These are phyloP conservation scores for Candida tetrigidarum DNA, from an alignment of 1,139 yeast species.

Conservation along the genomic window DNA sequence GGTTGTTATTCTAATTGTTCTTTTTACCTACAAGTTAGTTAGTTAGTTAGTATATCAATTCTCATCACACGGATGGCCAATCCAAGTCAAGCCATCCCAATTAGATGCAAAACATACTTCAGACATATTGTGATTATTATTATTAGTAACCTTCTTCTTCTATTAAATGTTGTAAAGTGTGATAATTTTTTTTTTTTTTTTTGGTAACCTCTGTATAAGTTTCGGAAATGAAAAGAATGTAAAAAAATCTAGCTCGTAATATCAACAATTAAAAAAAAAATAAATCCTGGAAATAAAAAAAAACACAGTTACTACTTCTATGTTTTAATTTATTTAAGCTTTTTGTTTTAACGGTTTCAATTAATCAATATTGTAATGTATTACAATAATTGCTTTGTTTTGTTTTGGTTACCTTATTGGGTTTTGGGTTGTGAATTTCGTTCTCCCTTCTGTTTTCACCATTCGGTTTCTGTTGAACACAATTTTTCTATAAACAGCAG, in stretches of 20 bases:
- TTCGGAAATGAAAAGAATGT: background rate
- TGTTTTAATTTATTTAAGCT: background rate
- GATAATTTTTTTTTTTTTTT: background rate
- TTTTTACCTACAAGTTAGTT: conserved; percentile 54
- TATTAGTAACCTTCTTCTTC: too few relatives aligned
- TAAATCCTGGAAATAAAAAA: too few relatives aligned
- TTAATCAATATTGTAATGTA: background rate
- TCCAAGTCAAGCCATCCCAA: background rate
- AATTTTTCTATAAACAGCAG: background rate
- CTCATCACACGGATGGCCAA: too few relatives aligned
- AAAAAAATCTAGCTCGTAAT: conserved; percentile 3
- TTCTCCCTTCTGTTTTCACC: background rate
- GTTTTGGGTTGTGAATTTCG: background rate
- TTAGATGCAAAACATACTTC: conserved; percentile 15
- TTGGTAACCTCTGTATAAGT: background rate
- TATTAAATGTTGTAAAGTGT: background rate
- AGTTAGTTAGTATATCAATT: conserved; percentile 19
- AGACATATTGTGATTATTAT: conserved; percentile 18
- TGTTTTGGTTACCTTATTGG: background rate
- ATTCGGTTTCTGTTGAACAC: background rate
- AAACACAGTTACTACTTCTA: background rate
- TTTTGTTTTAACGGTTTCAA: background rate
- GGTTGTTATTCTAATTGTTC: conserved; percentile 89
- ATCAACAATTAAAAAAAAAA: too few relatives aligned
- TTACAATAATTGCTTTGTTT: background rate